These are phyloP conservation scores for Neoconidiobolus thromboides DNA, from an alignment of 371 early-diverging fungal species.

Conservation along the genomic window DNA sequence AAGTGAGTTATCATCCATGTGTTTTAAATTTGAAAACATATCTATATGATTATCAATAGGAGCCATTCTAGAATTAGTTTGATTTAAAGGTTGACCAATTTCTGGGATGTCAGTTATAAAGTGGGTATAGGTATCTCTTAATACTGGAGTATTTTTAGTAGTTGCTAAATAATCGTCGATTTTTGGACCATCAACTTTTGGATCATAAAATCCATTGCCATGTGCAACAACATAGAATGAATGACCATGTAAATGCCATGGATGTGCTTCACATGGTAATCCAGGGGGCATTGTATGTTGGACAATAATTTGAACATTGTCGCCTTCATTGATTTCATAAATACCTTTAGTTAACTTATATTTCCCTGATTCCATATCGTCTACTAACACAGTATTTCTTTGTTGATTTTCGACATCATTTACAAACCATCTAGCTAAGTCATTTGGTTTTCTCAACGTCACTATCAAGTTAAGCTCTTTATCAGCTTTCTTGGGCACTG, in stretches of 20 bases:
- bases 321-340: background rate
- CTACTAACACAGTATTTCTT: too few species aligned
- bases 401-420: too few species aligned
- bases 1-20: too few species aligned
- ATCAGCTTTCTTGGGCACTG: too few species aligned
- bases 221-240: background rate
- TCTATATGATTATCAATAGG: too few species aligned
- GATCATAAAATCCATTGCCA: background rate
- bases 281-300: background rate
- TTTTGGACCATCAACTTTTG: background rate
- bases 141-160: background rate
- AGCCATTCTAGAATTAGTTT: too few species aligned
- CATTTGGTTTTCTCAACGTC: too few species aligned
- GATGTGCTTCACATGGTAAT: background rate
- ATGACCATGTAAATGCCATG: constrained; percentile 1
- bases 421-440: too few species aligned
- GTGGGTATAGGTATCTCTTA: background rate
- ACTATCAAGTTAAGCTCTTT: too few species aligned
- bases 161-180: background rate
- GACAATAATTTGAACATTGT: background rate
- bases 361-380: background rate
- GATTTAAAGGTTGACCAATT: too few species aligned
- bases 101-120: too few species aligned
- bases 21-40: too few species aligned
- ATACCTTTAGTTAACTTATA: background rate